Evolutionary conservation across 2,329 filamentous ascomycete species (phyloP).

Genomic region (Fusarium incarnatum): DNA sequence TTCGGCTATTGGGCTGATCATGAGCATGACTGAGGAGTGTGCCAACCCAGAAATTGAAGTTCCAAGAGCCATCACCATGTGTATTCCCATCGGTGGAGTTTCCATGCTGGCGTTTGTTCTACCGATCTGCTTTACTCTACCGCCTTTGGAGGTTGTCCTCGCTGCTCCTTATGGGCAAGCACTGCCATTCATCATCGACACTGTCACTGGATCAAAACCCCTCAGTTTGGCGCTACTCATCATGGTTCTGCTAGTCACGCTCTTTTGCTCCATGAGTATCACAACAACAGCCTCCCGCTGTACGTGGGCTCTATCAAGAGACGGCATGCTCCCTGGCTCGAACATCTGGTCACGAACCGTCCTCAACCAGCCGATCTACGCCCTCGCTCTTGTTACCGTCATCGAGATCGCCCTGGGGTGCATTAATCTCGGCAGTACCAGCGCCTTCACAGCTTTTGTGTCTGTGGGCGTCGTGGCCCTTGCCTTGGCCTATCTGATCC

Average conservation of each 20-base stretch:
- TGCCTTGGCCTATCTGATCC: neutral
- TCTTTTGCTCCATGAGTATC: neutral
- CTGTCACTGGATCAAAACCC: neutral
- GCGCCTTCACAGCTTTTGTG: constrained; percentile 3
- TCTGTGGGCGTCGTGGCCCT: neutral
- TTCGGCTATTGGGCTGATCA: neutral
- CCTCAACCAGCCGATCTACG: neutral
- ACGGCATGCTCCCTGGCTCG: neutral
- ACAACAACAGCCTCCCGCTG: neutral
- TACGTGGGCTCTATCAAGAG: neutral
- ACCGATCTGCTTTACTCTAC: neutral
- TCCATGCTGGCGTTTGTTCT: neutral
- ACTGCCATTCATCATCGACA: neutral
- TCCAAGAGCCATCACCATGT: neutral
- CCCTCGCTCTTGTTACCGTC: neutral
- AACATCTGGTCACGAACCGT: neutral
- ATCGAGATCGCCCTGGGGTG: neutral
- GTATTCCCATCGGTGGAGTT: neutral
- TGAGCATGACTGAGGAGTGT: constrained; percentile 8
- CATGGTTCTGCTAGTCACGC: neutral
- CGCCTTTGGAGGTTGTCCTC: neutral
- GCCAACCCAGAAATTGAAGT: constrained; percentile 1
- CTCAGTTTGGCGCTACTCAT: neutral
- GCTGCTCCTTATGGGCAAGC: constrained; percentile 1
- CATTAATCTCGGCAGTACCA: neutral